These are phyloP conservation scores for Eucalyptus erythrocorys DNA, from an alignment of 345 rosid species.

Conservation along the genomic window DNA sequence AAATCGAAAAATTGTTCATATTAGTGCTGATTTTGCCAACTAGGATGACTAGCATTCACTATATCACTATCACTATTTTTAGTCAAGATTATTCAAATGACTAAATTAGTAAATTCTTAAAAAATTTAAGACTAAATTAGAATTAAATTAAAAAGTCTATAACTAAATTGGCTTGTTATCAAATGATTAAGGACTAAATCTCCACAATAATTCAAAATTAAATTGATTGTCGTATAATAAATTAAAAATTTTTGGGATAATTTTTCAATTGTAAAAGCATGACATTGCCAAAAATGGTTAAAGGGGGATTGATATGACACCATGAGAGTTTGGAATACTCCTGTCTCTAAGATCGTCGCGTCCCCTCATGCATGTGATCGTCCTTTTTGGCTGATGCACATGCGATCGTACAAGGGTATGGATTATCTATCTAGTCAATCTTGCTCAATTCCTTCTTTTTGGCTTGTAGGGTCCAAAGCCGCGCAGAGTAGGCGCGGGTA, in stretches of 20 bases:
- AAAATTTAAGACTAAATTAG: too few species aligned
- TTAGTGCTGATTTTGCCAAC: accelerated
- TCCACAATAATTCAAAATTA: too few species aligned
- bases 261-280: background rate
- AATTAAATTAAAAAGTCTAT: accelerated
- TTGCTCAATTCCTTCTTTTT: background rate
- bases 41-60: too few species aligned
- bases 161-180: too few species aligned
- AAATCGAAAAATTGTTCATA: too few species aligned
- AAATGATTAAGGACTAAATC: too few species aligned
- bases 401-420: background rate
- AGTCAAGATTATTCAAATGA: too few species aligned
- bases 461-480: background rate
- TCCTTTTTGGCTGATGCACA: background rate
- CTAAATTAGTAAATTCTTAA: too few species aligned
- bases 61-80: too few species aligned
- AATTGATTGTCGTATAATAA: too few species aligned
- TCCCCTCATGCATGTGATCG: background rate
- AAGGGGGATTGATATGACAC: background rate
- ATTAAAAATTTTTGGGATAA: too few species aligned
- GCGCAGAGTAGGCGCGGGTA: background rate
- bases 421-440: background rate
- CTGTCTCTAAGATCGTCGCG: background rate
- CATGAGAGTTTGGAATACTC: background rate
- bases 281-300: background rate